Evolutionary conservation across 2,329 filamentous ascomycete species (phyloP).

Genomic region (Pleoardoris graminearum): DNA sequence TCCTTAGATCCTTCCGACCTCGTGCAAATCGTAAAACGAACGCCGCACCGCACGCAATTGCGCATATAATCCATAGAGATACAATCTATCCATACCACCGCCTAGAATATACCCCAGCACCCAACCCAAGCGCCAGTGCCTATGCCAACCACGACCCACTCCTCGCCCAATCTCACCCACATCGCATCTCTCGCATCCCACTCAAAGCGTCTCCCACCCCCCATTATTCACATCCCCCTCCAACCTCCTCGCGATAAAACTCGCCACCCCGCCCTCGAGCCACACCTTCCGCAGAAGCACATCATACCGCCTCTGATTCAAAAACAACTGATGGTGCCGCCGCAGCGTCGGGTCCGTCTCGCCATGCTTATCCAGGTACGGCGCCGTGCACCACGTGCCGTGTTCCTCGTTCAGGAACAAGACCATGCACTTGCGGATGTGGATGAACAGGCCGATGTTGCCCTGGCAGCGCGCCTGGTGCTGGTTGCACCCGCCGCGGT

Average conservation of each 20-base stretch:
- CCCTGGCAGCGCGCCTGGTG: conserved; percentile 88
- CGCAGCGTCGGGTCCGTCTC: conserved; percentile 89
- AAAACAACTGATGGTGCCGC: conserved; percentile 83
- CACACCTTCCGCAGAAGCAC: conserved; percentile 82
- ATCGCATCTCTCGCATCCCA: background rate
- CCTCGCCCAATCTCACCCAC: too few relatives aligned
- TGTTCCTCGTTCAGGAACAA: conserved; percentile 81
- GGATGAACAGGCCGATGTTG: conserved; percentile 91
- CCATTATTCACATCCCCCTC: conserved; percentile 97
- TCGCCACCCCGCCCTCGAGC: conserved; percentile 84
- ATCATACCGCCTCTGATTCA: conserved; percentile 95
- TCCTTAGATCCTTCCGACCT: too few relatives aligned
- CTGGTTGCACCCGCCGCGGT: conserved; percentile 71
- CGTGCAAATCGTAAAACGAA: too few relatives aligned
- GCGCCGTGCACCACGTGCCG: conserved; percentile 83
- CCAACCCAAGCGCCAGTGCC: too few relatives aligned
- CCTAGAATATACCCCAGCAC: too few relatives aligned
- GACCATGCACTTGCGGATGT: conserved; percentile 93
- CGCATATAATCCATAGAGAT: too few relatives aligned
- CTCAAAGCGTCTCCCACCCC: conserved; percentile 79
- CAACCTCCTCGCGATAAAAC: conserved; percentile 83
- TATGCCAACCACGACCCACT: too few relatives aligned
- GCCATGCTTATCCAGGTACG: conserved; percentile 94
- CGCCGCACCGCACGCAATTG: too few relatives aligned
- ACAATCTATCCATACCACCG: too few relatives aligned